Evolutionary conservation across 129 eudicot species (phyloP), one percentile per base, ranked within the genome.

Genomic region (Lactuca saligna): DNA sequence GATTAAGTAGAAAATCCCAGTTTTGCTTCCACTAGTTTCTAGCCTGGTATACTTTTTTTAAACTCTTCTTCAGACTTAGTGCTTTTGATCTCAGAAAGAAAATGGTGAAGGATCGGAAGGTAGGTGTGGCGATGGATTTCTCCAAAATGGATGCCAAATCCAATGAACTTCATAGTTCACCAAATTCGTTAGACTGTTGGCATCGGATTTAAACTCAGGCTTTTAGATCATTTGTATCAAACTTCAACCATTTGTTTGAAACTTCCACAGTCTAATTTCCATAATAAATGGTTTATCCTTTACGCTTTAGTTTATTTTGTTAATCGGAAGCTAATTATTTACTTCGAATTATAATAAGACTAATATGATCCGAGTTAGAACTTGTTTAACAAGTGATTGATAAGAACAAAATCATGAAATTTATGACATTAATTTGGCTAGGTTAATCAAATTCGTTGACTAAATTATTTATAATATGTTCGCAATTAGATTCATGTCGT

Each of bases 121-220:
- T 93, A 17, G 99, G 97, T 3, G 90, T 93, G 63, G 99, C 99
- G 3, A 80, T 93, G 84, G 99, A 93, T 62, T 93, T 93, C 87
- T 93, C 99, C 7, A 85, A 80, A 20, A 89, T n/a, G 13, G 55
- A 15, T 70, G 54, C 29, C 38, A 20, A 38, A 38, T 68, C 14
- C 33, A 10, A 54, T 67, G 8, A 51, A 67, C 15, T 39, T 62
- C 5, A 62, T 39, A 1, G 15, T 62, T 39, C 53, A 11, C 13
- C 31, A 49, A 41, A 17, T 62, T 51, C 56, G 20, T 51, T 17
- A 10, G 56, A 64, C 46, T 5, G 9, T 66, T 11, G 17, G 15
- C 8, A 50, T 17, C 57, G 17, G 44, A 65, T 48, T 7, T 17
- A n/a, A 5, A 14, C 33, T 13, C 17, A 33, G 64, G 4, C 37